Base-by-base conservation (phyloP, 2,329 filamentous ascomycete species). In the Aureobasidium sp. region DNA sequence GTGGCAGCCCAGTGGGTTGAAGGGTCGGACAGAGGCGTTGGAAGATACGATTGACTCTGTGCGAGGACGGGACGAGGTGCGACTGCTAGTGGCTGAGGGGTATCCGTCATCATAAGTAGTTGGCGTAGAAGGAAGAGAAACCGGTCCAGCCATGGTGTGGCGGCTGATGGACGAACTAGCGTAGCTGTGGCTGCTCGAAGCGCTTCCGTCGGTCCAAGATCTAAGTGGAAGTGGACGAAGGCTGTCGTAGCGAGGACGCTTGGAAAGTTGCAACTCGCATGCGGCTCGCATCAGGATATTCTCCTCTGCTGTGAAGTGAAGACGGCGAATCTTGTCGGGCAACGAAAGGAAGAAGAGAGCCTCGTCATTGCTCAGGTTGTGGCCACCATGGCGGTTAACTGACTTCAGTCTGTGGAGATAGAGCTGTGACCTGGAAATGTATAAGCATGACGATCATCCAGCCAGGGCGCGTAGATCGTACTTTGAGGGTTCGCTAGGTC, bases 291-390 rank as follows among this genome's bases (percentile, higher is more conserved):
- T 78, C 63, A 85, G 74, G 47, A 82, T 76, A 67, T 88, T 87
- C 74, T 94, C 89, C 73, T 91, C 87, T 53, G 78, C 80, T 27
- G 86, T 87, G 72, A 91, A 87, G 65, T 88, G 84, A 66, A 83
- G 84, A 66, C 84, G 83, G 70, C 85, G 86, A 66, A 91, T 81
- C 73, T 90, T 91, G 65, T 88, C 84, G 23, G 90, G 88, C 46
- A 91, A 78, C 26, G 81, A 84, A 59, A 86, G 78, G 71, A 87
- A 91, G 78, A 88, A 90, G 65, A 83, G 79, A 61, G 83, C 83
- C 68, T 89, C 85, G 34, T 80, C 79, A 46, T 60, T 36, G 46
- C 10, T 50, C 8, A 60, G 17, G 15, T 51, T 41, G 23, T 34
- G 34, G 34, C 34, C 36, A 26, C 46, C 46, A 13, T 27, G 44